phyloP scores from a whole-genome alignment of 495 filamentous ascomycete genomes.

The Penicillium crystallinum region DNA sequence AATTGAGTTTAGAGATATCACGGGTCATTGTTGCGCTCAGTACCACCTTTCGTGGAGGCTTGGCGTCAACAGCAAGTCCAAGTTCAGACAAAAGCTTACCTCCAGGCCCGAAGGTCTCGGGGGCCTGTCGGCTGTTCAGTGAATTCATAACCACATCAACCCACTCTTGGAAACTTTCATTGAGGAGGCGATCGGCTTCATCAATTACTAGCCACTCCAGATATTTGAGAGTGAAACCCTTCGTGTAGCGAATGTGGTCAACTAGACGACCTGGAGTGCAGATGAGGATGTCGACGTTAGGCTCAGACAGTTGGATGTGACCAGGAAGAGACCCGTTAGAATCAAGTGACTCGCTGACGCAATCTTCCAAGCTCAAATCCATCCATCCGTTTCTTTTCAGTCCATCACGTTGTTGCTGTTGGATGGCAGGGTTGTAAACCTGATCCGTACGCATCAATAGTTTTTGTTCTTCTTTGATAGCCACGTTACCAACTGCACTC shows the following conservation, averaged over 20 bases:
- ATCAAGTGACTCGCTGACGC: slow-evolving; percentile 35
- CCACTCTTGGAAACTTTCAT: slow-evolving; percentile 92
- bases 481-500: slow-evolving; percentile 73
- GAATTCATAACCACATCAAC: slow-evolving; percentile 64
- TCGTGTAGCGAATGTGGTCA: slow-evolving; percentile 79
- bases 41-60: slow-evolving; percentile 63
- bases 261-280: slow-evolving; percentile 90
- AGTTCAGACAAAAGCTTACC: slow-evolving; percentile 35
- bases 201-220: slow-evolving; percentile 87
- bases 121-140: slow-evolving; percentile 47
- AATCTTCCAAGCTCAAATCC: slow-evolving; percentile 43
- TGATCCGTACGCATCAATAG: slow-evolving; percentile 58
- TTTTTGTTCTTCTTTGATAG: slow-evolving; percentile 69
- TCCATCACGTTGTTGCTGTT: slow-evolving; percentile 31
- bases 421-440: slow-evolving; percentile 53
- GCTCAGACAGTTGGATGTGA: slow-evolving; percentile 57
- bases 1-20: slow-evolving; percentile 74
- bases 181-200: slow-evolving; percentile 87
- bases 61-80: slow-evolving; percentile 31
- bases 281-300: slow-evolving; percentile 82
- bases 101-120: slow-evolving; percentile 46
- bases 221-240: slow-evolving; percentile 68
- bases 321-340: slow-evolving; percentile 44
- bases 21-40: slow-evolving; percentile 92
- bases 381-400: slow-evolving; percentile 43